A percentile compares a stretch with the other conserved stretches of the same genome.
Evolutionary conservation across 768 basidiomycete species (phyloP).

Genomic region (Fomitopsis serialis): DNA sequence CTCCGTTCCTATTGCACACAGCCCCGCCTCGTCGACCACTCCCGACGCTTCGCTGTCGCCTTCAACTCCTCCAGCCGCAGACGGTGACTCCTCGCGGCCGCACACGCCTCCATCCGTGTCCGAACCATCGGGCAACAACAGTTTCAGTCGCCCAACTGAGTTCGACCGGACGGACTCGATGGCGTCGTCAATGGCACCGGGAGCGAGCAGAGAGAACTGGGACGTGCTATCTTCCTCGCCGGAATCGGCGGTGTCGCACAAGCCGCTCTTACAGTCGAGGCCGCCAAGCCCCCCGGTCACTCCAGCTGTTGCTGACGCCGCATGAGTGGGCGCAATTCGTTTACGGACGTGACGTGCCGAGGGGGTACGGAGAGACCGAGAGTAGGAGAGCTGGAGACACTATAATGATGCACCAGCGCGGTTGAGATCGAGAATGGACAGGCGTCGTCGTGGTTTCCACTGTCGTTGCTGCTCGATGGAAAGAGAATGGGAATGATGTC

Average conservation of each 20-base stretch:
- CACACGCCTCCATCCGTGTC: neutral
- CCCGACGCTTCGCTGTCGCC: neutral
- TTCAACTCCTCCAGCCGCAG: neutral
- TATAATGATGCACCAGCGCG: too few species aligned
- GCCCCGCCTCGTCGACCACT: neutral
- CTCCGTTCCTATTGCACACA: neutral
- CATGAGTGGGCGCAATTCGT: neutral
- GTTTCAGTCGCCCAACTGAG: neutral
- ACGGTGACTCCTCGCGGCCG: neutral
- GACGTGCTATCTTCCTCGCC: constrained; percentile 41
- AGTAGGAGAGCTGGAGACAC: too few species aligned
- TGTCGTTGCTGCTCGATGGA: too few species aligned
- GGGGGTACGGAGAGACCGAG: too few species aligned
- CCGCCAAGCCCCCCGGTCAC: neutral
- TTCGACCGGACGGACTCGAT: constrained; percentile 12
- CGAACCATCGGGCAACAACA: neutral
- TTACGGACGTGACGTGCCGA: neutral
- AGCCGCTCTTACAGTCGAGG: constrained; percentile 31
- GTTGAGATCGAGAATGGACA: too few species aligned
- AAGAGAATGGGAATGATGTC: too few species aligned
- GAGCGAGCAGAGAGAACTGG: constrained; percentile 26
- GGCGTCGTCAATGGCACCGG: constrained; percentile 22
- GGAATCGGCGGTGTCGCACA: constrained; percentile 34
- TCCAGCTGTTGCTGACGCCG: neutral
- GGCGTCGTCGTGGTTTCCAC: too few species aligned